Base-by-base conservation (phyloP, 148 eudicot species). In the Linanthus parryae region DNA sequence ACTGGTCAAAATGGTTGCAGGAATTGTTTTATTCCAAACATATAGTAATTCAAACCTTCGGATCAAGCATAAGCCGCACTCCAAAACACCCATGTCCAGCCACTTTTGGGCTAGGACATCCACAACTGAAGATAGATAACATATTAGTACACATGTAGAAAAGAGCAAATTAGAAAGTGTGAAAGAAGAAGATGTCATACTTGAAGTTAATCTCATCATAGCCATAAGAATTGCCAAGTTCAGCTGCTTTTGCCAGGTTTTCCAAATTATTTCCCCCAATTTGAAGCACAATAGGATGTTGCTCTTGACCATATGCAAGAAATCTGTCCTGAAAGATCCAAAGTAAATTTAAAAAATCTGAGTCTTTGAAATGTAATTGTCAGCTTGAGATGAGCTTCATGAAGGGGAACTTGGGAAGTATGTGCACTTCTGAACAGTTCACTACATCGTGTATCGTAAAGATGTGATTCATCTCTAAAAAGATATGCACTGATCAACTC, bases 21-120 rank as follows among this genome's bases (percentile, higher is more conserved):
- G 21, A 37, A 23, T 30, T 16, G 8, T 37, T 14, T 21, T 7
- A 52, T 23, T 24, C 18, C 43, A 36, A 33, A 22, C 49, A 36
- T 25, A 46, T 31, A 38, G 59, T 23, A 23, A 31, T 42, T 44
- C 78, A 48, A 36, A 91, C 98, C 98, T 86, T 77, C 48, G 95
- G 95, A 58, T 91, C 98, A 77, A 87, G 98, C 98, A 91, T 91
- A 28, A 91, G 77, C 22, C 77, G 72, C 46, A 74, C 95, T 52
- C 98, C 98, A 67, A 91, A 91, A 72, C 98, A 91, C 38, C 98
- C 98, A 61, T 87, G 95, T 59, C 96, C 95, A 64, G 83, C 90
- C 47, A 91, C 98, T 83, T 67, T 81, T 9, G 98, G 82, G 63
- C 95, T 91, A 61, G 95, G 98, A 69, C 98, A 91, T 58, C 98